These are phyloP conservation scores for Stephania cephalantha DNA, from an alignment of 164 flowering plant genomes.

Conservation along the genomic window DNA sequence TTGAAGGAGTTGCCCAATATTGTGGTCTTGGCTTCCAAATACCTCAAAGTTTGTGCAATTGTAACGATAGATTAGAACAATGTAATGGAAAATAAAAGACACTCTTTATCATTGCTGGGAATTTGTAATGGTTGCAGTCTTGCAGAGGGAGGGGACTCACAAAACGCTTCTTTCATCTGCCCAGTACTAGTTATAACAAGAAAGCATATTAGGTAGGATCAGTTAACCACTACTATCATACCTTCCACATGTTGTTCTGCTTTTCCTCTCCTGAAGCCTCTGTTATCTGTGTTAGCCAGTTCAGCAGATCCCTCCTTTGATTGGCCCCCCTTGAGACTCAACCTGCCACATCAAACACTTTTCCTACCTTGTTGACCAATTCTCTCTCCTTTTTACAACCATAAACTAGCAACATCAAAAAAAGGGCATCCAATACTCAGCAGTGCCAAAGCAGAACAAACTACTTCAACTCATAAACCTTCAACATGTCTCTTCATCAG, in stretches of 20 bases:
- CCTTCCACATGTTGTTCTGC: background rate
- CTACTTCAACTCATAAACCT: background rate
- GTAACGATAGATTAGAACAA: too few relatives aligned
- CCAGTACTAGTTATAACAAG: background rate
- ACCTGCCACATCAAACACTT: too few relatives aligned
- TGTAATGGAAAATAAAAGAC: too few relatives aligned
- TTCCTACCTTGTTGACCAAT: background rate
- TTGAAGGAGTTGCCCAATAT: too few relatives aligned
- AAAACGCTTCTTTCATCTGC: background rate
- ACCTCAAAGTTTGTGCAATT: too few relatives aligned
- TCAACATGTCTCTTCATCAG: conserved; percentile 21
- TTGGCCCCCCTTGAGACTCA: background rate
- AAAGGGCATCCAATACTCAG: background rate
- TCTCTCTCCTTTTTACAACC: background rate
- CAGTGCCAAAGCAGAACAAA: too few relatives aligned
- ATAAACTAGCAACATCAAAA: background rate
- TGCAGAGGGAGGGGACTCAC: too few relatives aligned
- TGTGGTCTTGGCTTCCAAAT: too few relatives aligned
- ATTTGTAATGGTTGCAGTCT: too few relatives aligned
- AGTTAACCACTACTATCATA: background rate
- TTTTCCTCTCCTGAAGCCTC: background rate
- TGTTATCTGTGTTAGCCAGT: background rate
- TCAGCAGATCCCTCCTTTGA: background rate
- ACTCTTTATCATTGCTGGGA: too few relatives aligned
- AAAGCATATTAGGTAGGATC: background rate